Conservation (phyloP, 805 yeast species). For the Hanseniaspora valbyensis region DNA sequence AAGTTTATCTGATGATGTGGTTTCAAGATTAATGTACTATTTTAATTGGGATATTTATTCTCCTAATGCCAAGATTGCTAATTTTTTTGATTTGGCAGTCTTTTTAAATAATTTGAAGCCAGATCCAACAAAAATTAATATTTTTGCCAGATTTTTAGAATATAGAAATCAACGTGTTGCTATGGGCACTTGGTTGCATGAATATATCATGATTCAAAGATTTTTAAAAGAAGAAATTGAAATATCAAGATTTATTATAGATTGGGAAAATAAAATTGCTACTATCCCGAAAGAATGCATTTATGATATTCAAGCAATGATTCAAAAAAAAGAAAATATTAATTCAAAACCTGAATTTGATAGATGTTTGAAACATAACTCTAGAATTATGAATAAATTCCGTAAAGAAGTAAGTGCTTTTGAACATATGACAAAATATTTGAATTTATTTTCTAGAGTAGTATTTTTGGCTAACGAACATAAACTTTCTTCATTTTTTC, state of each 20-base stretch:
- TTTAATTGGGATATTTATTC: neutral
- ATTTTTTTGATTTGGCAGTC: neutral
- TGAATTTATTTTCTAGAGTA: no score
- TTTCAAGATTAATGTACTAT: neutral
- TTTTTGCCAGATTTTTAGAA: neutral
- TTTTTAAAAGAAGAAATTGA: neutral
- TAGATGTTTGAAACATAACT: no score
- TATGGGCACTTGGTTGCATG: neutral
- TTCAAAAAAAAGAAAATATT: no score
- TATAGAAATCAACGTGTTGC: neutral
- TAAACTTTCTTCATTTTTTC: no score
- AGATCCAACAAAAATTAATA: neutral
- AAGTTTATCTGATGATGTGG: neutral
- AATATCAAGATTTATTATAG: neutral
- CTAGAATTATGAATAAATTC: no score
- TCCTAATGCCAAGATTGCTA: neutral
- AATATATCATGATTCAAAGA: neutral
- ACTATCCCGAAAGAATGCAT: no score
- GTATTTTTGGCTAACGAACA: no score
- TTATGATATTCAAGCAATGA: no score
- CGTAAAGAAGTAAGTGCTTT: no score
- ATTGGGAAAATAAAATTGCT: neutral
- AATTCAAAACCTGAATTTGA: no score
- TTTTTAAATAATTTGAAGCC: neutral
- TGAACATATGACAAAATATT: no score